These are phyloP conservation scores for Melampsora americana DNA, from an alignment of 1,284 basidiomycete species.

Conservation along the genomic window DNA sequence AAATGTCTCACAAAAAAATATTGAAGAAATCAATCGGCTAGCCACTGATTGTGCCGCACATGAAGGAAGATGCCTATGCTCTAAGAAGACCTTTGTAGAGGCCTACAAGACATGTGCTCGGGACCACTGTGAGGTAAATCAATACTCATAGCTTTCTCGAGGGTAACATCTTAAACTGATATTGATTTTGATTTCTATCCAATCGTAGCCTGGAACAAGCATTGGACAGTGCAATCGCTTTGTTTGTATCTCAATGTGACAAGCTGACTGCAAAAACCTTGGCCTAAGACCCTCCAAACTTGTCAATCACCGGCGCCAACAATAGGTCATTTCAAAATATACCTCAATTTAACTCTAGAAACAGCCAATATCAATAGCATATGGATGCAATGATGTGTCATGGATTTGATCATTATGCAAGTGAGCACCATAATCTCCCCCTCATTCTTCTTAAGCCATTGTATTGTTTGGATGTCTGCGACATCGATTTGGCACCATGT, in stretches of 20 bases:
- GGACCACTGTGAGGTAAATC: background rate
- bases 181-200: too few relatives aligned
- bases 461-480: too few relatives aligned
- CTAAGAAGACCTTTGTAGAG: slow-evolving; percentile 3
- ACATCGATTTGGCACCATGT: too few relatives aligned
- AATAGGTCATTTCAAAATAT: too few relatives aligned
- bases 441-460: too few relatives aligned
- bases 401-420: too few relatives aligned
- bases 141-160: background rate
- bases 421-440: too few relatives aligned
- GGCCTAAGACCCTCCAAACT: background rate
- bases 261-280: background rate
- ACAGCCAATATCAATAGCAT: too few relatives aligned
- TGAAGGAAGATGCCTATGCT: slow-evolving; percentile 2
- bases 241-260: background rate
- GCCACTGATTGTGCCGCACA: background rate
- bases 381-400: too few relatives aligned
- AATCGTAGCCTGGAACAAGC: background rate
- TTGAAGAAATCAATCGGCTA: background rate
- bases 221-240: background rate
- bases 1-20: background rate
- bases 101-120: slow-evolving; percentile 1
- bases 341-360: too few relatives aligned
- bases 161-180: too few relatives aligned
- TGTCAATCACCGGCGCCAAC: too few relatives aligned